phyloP scores from a whole-genome alignment of 129 eudicot species.

The Tanacetum coccineum region DNA sequence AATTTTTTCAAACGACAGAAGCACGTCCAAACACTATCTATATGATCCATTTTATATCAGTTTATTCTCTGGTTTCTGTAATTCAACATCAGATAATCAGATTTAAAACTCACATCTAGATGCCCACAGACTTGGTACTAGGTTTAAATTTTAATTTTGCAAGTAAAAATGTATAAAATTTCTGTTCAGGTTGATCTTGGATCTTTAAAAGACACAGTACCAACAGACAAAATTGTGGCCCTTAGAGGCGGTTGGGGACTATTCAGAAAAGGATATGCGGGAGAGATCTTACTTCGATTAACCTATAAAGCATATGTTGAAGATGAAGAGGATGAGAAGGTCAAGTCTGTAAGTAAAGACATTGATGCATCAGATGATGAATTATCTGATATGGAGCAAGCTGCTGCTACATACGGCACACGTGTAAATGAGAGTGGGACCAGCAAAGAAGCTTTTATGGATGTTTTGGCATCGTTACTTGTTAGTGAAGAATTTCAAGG shows the following conservation, averaged over 20 bases:
- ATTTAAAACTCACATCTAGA: not conserved
- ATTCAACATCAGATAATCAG: too few species aligned
- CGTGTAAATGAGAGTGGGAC: constrained; percentile 26
- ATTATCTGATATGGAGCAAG: constrained; percentile 51
- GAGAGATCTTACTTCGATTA: constrained; percentile 79
- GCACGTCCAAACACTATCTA: not conserved
- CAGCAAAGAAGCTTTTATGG: constrained; percentile 81
- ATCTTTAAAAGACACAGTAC: constrained; percentile 89
- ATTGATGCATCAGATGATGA: constrained; percentile 66
- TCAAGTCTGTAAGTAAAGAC: constrained; percentile 23
- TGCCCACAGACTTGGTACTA: not conserved
- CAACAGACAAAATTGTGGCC: constrained; percentile 75
- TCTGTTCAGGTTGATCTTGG: constrained; percentile 72
- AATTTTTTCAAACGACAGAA: not conserved
- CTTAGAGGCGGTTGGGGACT: constrained; percentile 85
- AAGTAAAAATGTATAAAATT: not conserved
- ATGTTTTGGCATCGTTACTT: constrained; percentile 80
- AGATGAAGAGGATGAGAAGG: constrained; percentile 89
- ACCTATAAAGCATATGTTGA: constrained; percentile 97
- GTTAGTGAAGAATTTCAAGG: constrained; percentile 98
- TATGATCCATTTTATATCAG: not conserved
- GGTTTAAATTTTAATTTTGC: not conserved
- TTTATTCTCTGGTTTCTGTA: not conserved
- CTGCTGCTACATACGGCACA: constrained; percentile 45
- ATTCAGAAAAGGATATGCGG: constrained; percentile 55